These are phyloP conservation scores for Neoboletus brunneissimus DNA, from an alignment of 768 basidiomycete genomes.

Conservation along the genomic window DNA sequence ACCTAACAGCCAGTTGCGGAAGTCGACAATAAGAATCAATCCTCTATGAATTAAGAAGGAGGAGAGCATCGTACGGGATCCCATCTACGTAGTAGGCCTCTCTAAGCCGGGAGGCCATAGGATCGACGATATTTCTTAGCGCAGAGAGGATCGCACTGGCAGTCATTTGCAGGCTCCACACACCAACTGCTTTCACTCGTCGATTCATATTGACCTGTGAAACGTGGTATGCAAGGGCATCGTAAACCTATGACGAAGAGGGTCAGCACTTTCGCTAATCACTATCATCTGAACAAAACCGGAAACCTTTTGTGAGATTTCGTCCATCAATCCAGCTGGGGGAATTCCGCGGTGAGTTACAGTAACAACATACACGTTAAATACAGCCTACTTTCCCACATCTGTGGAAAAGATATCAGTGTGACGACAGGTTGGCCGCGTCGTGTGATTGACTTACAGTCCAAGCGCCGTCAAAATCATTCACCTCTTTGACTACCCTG, in stretches of 20 bases:
- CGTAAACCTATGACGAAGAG: constrained; percentile 59
- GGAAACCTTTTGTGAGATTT: constrained; percentile 77
- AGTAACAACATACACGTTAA: neutral
- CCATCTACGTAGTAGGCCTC: constrained; percentile 33
- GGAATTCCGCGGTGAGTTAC: constrained; percentile 12
- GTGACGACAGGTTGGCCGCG: neutral
- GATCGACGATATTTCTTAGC: constrained; percentile 74
- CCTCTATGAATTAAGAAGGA: constrained; percentile 22
- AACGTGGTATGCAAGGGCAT: constrained; percentile 94
- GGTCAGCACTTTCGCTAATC: neutral
- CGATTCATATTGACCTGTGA: constrained; percentile 86
- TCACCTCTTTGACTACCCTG: constrained; percentile 75
- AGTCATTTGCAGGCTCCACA: constrained; percentile 95
- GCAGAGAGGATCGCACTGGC: constrained; percentile 82
- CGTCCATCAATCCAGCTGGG: constrained; percentile 89
- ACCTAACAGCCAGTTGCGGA: constrained; percentile 3
- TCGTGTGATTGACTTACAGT: constrained; percentile 58
- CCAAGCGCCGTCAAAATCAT: constrained; percentile 95
- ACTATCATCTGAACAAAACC: neutral
- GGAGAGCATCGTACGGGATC: constrained; percentile 30
- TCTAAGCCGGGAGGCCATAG: constrained; percentile 36
- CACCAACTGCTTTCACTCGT: constrained; percentile 83
- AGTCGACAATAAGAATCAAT: constrained; percentile 9
- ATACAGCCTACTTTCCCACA: constrained; percentile 81
- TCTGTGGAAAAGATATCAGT: constrained; percentile 41